Evolutionary conservation across 2,329 filamentous ascomycete species (phyloP).

Genomic region (Cladosporium sp.): DNA sequence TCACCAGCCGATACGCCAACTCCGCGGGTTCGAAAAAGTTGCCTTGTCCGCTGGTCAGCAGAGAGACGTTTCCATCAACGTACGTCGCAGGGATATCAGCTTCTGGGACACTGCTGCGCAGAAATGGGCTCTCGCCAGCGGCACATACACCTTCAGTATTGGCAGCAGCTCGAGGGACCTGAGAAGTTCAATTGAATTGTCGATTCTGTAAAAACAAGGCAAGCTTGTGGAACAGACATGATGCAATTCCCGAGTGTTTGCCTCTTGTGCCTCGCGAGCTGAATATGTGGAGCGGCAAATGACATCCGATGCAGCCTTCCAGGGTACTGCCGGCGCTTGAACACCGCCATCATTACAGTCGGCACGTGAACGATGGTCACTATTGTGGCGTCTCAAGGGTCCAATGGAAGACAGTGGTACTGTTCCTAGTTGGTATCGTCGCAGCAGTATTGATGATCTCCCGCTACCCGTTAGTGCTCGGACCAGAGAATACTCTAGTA

Average conservation of each 20-base stretch:
- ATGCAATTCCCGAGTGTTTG: neutral
- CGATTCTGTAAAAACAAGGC: neutral
- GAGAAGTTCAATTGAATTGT: neutral
- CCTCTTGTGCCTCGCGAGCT: neutral
- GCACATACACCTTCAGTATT: neutral
- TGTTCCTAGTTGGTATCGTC: too few relatives aligned
- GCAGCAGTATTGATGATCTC: too few relatives aligned
- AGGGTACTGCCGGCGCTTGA: neutral
- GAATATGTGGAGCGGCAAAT: neutral
- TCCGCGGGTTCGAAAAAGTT: slow-evolving; percentile 38
- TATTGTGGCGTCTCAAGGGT: too few relatives aligned
- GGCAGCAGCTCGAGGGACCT: slow-evolving; percentile 2
- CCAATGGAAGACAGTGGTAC: too few relatives aligned
- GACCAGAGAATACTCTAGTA: too few relatives aligned
- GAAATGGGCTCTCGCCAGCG: slow-evolving; percentile 31
- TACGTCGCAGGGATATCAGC: slow-evolving; percentile 39
- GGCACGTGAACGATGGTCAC: too few relatives aligned
- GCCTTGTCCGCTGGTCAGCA: slow-evolving; percentile 20
- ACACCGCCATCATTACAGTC: too few relatives aligned
- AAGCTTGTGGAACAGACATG: neutral
- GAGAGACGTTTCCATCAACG: slow-evolving; percentile 26
- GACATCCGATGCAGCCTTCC: neutral
- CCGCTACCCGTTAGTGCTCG: too few relatives aligned
- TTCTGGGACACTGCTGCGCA: slow-evolving; percentile 39
- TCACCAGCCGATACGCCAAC: slow-evolving; percentile 19